Conservation (phyloP, 805 yeast genomes). For the Candida ficus region DNA sequence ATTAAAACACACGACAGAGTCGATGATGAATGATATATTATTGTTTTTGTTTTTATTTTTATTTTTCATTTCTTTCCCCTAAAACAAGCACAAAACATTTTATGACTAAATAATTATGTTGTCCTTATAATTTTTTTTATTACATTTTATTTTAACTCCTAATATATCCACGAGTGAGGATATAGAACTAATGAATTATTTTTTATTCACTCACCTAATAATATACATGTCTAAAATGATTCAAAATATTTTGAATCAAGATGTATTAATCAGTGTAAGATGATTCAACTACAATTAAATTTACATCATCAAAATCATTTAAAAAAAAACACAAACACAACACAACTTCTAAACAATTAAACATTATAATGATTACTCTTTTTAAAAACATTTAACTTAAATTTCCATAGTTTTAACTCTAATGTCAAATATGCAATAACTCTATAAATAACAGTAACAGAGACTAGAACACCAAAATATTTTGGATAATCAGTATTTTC, state of each 20-base stretch:
- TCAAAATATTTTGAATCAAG: no score
- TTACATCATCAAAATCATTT: no score
- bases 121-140: background rate
- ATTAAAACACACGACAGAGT: slow-evolving; percentile 44
- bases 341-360: background rate
- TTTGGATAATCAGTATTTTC: slow-evolving; percentile 26
- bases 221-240: no score
- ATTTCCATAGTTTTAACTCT: slow-evolving; percentile 17
- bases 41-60: background rate
- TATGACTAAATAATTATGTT: no score
- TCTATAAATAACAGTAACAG: slow-evolving; percentile 39
- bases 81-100: background rate
- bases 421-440: slow-evolving; percentile 29
- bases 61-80: background rate
- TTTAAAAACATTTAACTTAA: slow-evolving; percentile 16
- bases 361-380: background rate
- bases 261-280: no score
- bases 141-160: background rate
- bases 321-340: background rate
- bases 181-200: background rate
- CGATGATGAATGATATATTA: background rate
- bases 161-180: background rate
- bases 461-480: slow-evolving; percentile 34
- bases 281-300: no score
- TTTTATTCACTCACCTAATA: background rate